phyloP scores from a whole-genome alignment of 495 filamentous ascomycete genomes.

The Neurospora sp. region DNA sequence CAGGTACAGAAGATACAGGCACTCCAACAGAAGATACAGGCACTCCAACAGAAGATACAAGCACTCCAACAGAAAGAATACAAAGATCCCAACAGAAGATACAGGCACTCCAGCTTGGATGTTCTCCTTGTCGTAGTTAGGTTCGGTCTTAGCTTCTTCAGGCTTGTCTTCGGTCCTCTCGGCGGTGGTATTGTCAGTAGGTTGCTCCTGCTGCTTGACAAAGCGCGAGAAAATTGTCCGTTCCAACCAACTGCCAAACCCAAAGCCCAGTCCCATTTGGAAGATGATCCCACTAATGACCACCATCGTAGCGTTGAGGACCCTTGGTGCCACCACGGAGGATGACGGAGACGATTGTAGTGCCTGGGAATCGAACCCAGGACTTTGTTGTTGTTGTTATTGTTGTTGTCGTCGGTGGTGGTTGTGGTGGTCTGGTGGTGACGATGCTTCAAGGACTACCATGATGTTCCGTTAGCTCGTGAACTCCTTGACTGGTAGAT shows the following conservation, averaged over 20 bases:
- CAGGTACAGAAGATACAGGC: not conserved
- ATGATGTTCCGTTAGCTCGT: not conserved
- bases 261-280: slow-evolving; percentile 31
- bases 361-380: not conserved
- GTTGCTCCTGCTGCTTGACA: not conserved
- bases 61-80: too few species aligned
- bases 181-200: not conserved
- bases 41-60: not conserved
- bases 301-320: slow-evolving; percentile 33
- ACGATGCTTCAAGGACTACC: not conserved
- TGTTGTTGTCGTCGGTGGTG: not conserved
- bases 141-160: not conserved
- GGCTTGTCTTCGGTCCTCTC: not conserved
- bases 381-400: not conserved
- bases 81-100: too few species aligned
- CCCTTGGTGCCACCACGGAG: not conserved
- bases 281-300: slow-evolving; percentile 36
- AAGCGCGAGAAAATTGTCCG: slow-evolving; percentile 2
- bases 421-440: not conserved
- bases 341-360: not conserved
- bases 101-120: not conserved
- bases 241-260: slow-evolving; percentile 27
- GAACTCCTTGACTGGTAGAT: not conserved
- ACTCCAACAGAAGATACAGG: not conserved
- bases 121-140: not conserved